A percentile compares a stretch with the other conserved stretches of the same genome.
Conservation (phyloP, 306 rosid genomes). For the Cicer yamashitae region DNA sequence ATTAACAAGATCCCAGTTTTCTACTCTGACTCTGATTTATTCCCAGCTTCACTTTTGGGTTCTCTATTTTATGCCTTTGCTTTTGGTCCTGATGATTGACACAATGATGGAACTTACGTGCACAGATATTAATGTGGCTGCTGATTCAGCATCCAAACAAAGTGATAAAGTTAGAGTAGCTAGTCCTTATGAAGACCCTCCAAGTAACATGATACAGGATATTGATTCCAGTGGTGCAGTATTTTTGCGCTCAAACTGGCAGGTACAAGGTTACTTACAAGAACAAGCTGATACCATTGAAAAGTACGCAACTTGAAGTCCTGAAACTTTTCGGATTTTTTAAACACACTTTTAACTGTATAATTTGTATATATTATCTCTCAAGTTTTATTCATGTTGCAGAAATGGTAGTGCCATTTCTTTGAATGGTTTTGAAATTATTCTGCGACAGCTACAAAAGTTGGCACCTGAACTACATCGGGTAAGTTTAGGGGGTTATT, state of each 20-base stretch:
- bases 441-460: conserved; percentile 79
- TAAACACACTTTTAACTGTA: conserved; percentile 24
- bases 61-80: conserved; percentile 25
- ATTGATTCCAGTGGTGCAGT: conserved; percentile 61
- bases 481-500: conserved; percentile 51
- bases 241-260: conserved; percentile 87
- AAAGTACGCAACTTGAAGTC: conserved; percentile 56
- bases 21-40: conserved; percentile 25
- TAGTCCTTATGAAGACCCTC: conserved; percentile 61
- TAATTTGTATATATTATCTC: conserved; percentile 37
- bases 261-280: conserved; percentile 90
- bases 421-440: conserved; percentile 73
- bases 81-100: conserved; percentile 37
- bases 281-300: conserved; percentile 92
- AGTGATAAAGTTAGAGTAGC: conserved; percentile 60
- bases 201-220: conserved; percentile 56
- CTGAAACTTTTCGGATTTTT: conserved; percentile 15
- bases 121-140: conserved; percentile 74
- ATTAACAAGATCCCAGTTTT: conserved; percentile 34
- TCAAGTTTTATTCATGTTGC: conserved; percentile 44
- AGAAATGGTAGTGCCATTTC: conserved; percentile 79
- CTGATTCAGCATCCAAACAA: conserved; percentile 59
- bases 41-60: conserved; percentile 30
- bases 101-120: conserved; percentile 33
- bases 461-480: conserved; percentile 96